phyloP scores from a whole-genome alignment of 2,329 filamentous ascomycete genomes.

The Rutstroemia sp. region DNA sequence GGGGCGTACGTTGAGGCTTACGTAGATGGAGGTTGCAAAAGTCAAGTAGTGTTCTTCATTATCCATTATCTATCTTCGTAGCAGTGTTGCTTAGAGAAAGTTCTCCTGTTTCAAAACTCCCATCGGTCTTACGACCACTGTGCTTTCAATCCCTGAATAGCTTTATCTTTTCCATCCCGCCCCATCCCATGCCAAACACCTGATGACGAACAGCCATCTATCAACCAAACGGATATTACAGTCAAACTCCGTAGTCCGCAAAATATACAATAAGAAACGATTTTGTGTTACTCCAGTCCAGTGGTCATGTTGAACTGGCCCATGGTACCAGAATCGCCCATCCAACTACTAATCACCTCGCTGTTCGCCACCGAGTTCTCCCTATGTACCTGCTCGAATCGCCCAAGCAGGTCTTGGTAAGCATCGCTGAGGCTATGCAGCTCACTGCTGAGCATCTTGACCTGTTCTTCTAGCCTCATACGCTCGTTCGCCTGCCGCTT shows the following conservation, averaged over 20 bases:
- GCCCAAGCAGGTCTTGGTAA: constrained; percentile 5
- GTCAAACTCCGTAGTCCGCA: not conserved
- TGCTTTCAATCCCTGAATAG: constrained; percentile 1
- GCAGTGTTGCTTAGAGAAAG: not conserved
- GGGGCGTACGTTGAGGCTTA: too few species aligned
- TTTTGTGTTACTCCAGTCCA: not conserved
- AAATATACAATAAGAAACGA: not conserved
- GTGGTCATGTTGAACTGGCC: not conserved
- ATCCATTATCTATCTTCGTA: not conserved
- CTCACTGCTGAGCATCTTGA: constrained; percentile 8
- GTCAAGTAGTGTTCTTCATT: too few species aligned
- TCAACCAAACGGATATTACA: not conserved
- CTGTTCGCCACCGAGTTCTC: constrained; percentile 3
- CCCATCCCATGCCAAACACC: not conserved
- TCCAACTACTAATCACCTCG: constrained; percentile 3
- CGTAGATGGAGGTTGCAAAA: too few species aligned
- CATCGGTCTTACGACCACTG: not conserved
- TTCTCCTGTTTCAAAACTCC: not conserved
- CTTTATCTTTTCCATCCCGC: not conserved
- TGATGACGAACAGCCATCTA: not conserved
- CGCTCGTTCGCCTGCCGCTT: constrained; percentile 10
- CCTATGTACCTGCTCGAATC: constrained; percentile 5
- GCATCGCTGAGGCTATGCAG: constrained; percentile 2
- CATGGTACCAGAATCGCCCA: not conserved
- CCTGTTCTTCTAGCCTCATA: constrained; percentile 5